Percentiles rank a stretch among this genome's conserved stretches.
These are phyloP conservation scores for Smallanthus sonchifolius DNA, from an alignment of 129 eudicot genomes.

Conservation along the genomic window DNA sequence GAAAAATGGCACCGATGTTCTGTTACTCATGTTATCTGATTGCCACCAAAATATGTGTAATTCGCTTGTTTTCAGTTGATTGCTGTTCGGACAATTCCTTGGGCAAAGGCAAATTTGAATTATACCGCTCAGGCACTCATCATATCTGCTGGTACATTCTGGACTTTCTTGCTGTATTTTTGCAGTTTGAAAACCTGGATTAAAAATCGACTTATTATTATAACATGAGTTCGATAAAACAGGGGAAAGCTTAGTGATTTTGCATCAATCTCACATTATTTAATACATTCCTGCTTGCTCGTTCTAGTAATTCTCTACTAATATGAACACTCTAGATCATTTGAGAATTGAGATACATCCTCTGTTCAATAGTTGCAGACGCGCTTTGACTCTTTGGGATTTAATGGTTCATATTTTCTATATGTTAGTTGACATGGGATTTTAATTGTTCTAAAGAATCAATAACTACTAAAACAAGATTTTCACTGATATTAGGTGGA, in stretches of 20 bases:
- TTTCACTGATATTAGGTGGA: background rate
- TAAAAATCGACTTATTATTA: background rate
- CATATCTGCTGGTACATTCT: conserved; percentile 63
- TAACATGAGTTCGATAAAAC: background rate
- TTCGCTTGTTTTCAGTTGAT: conserved; percentile 43
- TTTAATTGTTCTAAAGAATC: background rate
- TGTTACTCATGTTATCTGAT: background rate
- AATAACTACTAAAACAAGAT: background rate
- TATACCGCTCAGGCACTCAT: conserved; percentile 89
- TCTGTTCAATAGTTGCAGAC: background rate
- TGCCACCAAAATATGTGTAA: conserved; percentile 3
- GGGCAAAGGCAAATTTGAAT: conserved; percentile 89
- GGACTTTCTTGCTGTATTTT: background rate
- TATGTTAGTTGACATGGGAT: background rate
- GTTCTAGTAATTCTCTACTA: background rate
- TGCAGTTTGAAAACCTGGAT: background rate
- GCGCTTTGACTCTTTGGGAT: background rate
- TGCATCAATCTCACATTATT: background rate
- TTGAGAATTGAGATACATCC: background rate
- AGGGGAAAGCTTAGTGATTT: conserved; percentile 7
- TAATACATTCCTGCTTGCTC: background rate
- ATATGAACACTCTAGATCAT: background rate
- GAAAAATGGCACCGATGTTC: background rate
- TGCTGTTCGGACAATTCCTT: conserved; percentile 59
- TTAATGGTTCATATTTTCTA: background rate